phyloP scores from a whole-genome alignment of 2,329 filamentous ascomycete genomes.

The Ceratocystis papillata region DNA sequence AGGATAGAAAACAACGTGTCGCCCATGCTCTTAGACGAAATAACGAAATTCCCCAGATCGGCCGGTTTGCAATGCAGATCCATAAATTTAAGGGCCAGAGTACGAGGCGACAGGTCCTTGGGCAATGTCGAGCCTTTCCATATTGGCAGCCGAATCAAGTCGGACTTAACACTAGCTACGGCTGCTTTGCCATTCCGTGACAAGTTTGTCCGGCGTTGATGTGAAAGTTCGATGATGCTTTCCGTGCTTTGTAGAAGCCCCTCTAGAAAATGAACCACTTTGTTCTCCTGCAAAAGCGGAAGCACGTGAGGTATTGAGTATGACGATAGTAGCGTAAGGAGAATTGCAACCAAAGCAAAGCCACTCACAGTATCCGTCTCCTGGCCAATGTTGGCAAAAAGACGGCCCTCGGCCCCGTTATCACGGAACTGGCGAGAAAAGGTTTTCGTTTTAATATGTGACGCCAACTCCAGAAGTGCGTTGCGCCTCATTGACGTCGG shows the following conservation, averaged over 20 bases:
- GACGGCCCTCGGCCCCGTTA: conserved; percentile 56
- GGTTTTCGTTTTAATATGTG: conserved; percentile 49
- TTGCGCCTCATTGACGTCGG: conserved; percentile 45
- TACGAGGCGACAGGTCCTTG: conserved; percentile 48
- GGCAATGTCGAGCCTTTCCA: conserved; percentile 47
- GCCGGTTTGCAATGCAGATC: conserved; percentile 23
- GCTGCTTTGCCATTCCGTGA: conserved; percentile 52
- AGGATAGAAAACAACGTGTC: conserved; percentile 26
- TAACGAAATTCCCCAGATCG: conserved; percentile 22
- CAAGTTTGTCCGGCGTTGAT: conserved; percentile 57
- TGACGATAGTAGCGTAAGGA: conserved; percentile 51
- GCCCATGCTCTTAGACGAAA: conserved; percentile 23
- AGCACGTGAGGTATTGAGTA: conserved; percentile 51
- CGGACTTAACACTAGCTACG: conserved; percentile 44
- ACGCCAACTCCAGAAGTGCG: conserved; percentile 49
- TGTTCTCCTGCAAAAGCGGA: conserved; percentile 45
- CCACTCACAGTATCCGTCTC: conserved; percentile 52
- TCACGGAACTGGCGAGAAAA: conserved; percentile 63
- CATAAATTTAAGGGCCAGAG: conserved; percentile 41
- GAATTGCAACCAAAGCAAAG: conserved; percentile 52
- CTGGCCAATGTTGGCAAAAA: conserved; percentile 51
- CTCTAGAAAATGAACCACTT: conserved; percentile 44
- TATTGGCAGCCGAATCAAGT: conserved; percentile 43
- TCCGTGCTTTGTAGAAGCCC: conserved; percentile 43
- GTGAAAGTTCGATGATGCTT: conserved; percentile 51